A percentile compares a stretch with the other conserved stretches of the same genome.
These are phyloP conservation scores for Serendipita indica DNA, from an alignment of 768 basidiomycete species.

Conservation along the genomic window DNA sequence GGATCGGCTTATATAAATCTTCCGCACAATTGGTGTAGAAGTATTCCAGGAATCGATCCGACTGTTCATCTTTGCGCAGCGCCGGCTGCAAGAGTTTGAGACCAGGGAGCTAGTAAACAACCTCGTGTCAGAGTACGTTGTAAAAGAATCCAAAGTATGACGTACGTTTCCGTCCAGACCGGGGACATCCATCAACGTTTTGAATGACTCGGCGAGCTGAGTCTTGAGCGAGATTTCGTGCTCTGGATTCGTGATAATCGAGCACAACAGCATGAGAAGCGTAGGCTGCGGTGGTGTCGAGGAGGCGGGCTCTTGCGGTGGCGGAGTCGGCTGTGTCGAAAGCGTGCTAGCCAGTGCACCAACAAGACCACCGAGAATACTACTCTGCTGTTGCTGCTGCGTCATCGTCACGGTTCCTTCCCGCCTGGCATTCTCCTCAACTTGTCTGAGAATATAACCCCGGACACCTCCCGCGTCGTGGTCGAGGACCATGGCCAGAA, in stretches of 20 bases:
- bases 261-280: constrained; percentile 58
- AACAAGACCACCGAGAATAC: constrained; percentile 30
- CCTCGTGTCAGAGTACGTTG: constrained; percentile 13
- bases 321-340: background rate
- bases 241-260: constrained; percentile 56
- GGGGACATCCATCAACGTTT: constrained; percentile 68
- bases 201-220: constrained; percentile 78
- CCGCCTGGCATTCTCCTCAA: constrained; percentile 20
- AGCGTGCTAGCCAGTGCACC: constrained; percentile 25
- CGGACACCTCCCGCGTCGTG: constrained; percentile 83
- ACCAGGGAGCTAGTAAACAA: background rate
- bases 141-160: constrained; percentile 2
- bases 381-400: background rate
- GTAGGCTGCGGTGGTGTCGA: constrained; percentile 24
- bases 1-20: constrained; percentile 69
- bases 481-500: constrained; percentile 72
- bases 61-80: constrained; percentile 66
- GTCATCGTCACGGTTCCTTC: constrained; percentile 3
- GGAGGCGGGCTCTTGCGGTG: background rate
- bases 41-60: constrained; percentile 82
- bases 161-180: constrained; percentile 22
- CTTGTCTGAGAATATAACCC: constrained; percentile 70
- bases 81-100: constrained; percentile 26
- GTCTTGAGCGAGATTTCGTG: constrained; percentile 77
- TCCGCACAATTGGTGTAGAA: constrained; percentile 77